Evolutionary conservation across 306 rosid genomes (phyloP).

Genomic region (Ziziphus jujuba): DNA sequence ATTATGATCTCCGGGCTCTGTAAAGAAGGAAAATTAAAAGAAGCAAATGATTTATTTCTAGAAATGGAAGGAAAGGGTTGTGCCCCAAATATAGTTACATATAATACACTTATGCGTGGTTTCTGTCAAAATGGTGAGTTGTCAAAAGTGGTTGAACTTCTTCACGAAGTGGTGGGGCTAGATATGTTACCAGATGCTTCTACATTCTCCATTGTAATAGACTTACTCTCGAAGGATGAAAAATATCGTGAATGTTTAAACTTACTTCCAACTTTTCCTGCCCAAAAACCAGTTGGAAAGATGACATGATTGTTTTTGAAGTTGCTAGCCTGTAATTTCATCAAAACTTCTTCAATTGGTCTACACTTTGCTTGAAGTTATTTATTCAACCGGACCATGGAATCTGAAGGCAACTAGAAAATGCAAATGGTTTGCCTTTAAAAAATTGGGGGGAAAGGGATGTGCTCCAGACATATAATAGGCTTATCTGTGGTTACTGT

Average conservation of each 20-base stretch:
- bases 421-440: no score
- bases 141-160: conserved; percentile 43
- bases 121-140: conserved; percentile 33
- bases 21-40: conserved; percentile 32
- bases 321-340: not conserved
- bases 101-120: conserved; percentile 41
- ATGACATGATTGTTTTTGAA: conserved; percentile 1
- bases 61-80: conserved; percentile 45
- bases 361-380: no score
- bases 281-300: conserved; percentile 3
- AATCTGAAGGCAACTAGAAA: no score
- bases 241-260: conserved; percentile 32
- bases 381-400: no score
- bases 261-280: conserved; percentile 43
- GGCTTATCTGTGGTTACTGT: no score
- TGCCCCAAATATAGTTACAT: conserved; percentile 33
- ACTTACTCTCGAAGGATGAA: conserved; percentile 34
- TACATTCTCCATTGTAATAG: conserved; percentile 33
- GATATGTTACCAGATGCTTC: conserved; percentile 36
- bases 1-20: conserved; percentile 48
- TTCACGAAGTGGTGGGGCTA: conserved; percentile 39
- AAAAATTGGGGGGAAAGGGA: no score
- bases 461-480: no score
- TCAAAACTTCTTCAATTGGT: not conserved
- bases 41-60: conserved; percentile 40